These are phyloP conservation scores for Cladophialophora immunda DNA, from an alignment of 2,329 filamentous ascomycete species.

Conservation along the genomic window DNA sequence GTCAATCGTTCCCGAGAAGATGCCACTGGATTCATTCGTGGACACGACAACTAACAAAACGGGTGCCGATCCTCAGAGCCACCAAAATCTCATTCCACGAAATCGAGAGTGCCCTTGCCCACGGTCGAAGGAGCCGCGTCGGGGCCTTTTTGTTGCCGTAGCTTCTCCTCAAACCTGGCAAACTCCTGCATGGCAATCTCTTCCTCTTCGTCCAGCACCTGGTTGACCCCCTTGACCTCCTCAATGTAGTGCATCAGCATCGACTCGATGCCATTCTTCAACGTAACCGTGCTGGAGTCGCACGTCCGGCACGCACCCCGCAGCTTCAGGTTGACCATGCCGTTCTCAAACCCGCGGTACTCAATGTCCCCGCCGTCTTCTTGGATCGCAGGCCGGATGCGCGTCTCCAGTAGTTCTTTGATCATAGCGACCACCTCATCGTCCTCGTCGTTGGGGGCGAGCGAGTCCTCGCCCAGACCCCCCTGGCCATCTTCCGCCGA, in stretches of 20 bases:
- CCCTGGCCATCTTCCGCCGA: slow-evolving; percentile 59
- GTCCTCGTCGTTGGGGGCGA: slow-evolving; percentile 88
- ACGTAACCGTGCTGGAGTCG: slow-evolving; percentile 93
- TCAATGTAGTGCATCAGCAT: slow-evolving; percentile 99
- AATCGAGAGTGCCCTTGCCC: slow-evolving; percentile 63
- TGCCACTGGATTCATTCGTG: neutral
- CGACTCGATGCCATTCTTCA: slow-evolving; percentile 97
- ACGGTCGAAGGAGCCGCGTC: slow-evolving; percentile 59
- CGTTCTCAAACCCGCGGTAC: slow-evolving; percentile 86
- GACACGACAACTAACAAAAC: neutral
- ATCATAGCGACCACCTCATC: slow-evolving; percentile 97
- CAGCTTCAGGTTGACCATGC: slow-evolving; percentile 84
- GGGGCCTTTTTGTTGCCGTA: slow-evolving; percentile 66
- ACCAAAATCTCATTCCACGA: slow-evolving; percentile 46
- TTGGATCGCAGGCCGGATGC: slow-evolving; percentile 94
- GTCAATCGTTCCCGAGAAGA: neutral
- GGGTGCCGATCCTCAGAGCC: neutral
- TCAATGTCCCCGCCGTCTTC: slow-evolving; percentile 98
- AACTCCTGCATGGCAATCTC: slow-evolving; percentile 88
- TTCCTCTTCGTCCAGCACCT: slow-evolving; percentile 91
- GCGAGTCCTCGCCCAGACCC: slow-evolving; percentile 68
- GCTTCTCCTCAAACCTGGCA: slow-evolving; percentile 90
- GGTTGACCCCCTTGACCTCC: slow-evolving; percentile 90
- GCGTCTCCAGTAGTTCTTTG: slow-evolving; percentile 93
- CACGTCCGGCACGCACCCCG: slow-evolving; percentile 94